These are phyloP conservation scores for Globisporangium canariense DNA, from an alignment of 352 stramenopile species.

Conservation along the genomic window DNA sequence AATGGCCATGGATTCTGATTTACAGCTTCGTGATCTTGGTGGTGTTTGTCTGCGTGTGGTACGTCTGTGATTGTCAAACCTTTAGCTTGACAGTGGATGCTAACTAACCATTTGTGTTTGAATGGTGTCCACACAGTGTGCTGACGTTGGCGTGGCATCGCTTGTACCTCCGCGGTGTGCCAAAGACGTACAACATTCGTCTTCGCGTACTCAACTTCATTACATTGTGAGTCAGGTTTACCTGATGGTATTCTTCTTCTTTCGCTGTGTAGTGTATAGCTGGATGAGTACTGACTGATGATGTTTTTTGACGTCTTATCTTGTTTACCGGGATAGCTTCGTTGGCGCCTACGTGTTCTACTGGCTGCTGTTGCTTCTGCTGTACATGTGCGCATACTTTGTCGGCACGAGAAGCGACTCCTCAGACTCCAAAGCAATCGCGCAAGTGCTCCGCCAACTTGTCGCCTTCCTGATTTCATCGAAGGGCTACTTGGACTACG, in stretches of 20 bases:
- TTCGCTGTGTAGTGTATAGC: not conserved
- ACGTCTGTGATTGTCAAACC: slow-evolving; percentile 10
- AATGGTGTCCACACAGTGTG: slow-evolving; percentile 33
- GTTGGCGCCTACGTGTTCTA: slow-evolving; percentile 88
- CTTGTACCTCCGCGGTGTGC: slow-evolving; percentile 77
- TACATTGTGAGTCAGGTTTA: slow-evolving; percentile 59
- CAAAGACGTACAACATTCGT: slow-evolving; percentile 88
- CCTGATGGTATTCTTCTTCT: not conserved
- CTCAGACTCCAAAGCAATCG: slow-evolving; percentile 50
- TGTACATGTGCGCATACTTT: slow-evolving; percentile 91
- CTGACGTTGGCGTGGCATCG: slow-evolving; percentile 81
- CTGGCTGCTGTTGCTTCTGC: slow-evolving; percentile 78
- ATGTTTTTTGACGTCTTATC: not conserved
- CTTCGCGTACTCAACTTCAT: slow-evolving; percentile 89
- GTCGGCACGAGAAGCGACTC: slow-evolving; percentile 66
- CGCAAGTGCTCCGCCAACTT: slow-evolving; percentile 77
- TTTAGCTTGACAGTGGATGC: not conserved
- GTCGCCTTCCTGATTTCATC: slow-evolving; percentile 82
- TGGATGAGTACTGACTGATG: not conserved
- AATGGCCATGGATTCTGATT: slow-evolving; percentile 88
- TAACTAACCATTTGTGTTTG: slow-evolving; percentile 1
- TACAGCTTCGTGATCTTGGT: slow-evolving; percentile 85
- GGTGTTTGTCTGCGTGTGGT: slow-evolving; percentile 80
- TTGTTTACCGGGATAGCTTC: slow-evolving; percentile 41
- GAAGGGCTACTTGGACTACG: slow-evolving; percentile 85